These are phyloP conservation scores for Hortiboletus flavorubellus DNA, from an alignment of 768 basidiomycete species.

Conservation along the genomic window DNA sequence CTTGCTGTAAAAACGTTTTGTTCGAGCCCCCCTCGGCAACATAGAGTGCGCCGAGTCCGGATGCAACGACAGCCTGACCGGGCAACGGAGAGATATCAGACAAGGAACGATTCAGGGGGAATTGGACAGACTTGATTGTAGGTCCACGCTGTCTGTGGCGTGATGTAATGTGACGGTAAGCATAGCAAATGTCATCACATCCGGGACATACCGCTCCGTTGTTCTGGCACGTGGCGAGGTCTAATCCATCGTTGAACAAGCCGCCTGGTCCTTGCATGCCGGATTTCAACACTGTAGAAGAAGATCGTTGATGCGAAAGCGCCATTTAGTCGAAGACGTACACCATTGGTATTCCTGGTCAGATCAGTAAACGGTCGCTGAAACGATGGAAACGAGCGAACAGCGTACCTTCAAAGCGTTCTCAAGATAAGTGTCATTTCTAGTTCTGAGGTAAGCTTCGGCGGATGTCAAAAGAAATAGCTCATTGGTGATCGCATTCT, in stretches of 20 bases:
- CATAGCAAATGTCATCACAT: neutral
- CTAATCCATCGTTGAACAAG: slow-evolving; percentile 31
- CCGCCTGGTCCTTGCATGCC: slow-evolving; percentile 30
- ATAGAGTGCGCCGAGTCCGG: slow-evolving; percentile 47
- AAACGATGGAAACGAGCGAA: neutral
- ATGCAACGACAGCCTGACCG: slow-evolving; percentile 50
- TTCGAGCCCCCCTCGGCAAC: slow-evolving; percentile 36
- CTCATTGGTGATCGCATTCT: slow-evolving; percentile 61
- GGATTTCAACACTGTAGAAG: slow-evolving; percentile 21
- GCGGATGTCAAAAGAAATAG: slow-evolving; percentile 53
- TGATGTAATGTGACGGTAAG: neutral
- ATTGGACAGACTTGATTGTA: slow-evolving; percentile 49
- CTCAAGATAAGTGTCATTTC: slow-evolving; percentile 39
- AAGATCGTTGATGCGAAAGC: neutral
- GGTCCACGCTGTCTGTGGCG: slow-evolving; percentile 50
- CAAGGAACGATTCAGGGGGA: neutral
- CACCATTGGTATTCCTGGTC: slow-evolving; percentile 28
- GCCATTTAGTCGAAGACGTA: slow-evolving; percentile 11
- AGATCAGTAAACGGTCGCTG: neutral
- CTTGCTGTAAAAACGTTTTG: slow-evolving; percentile 40
- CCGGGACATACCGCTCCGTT: slow-evolving; percentile 19
- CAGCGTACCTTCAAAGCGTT: slow-evolving; percentile 44
- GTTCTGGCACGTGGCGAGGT: slow-evolving; percentile 25
- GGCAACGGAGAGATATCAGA: neutral
- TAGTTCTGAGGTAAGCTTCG: slow-evolving; percentile 38